A percentile compares a stretch with the other conserved stretches of the same genome.
These are phyloP conservation scores for Cytospora paraplurivora DNA, from an alignment of 2,329 filamentous ascomycete genomes.

Conservation along the genomic window DNA sequence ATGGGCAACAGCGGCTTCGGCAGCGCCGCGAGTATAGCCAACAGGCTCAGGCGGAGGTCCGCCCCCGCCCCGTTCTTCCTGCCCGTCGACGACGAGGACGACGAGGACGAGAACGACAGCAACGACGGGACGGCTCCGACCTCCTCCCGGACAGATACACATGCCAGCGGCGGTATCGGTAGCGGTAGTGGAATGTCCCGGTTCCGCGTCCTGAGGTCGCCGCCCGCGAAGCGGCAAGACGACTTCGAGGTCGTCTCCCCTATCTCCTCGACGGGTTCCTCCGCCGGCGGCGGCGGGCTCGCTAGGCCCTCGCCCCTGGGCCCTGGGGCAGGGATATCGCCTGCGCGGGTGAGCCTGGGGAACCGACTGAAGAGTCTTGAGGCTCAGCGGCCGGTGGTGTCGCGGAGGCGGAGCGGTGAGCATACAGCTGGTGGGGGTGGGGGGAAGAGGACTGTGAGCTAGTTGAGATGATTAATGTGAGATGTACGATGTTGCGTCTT, in stretches of 20 bases:
- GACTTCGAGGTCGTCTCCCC: slow-evolving; percentile 43
- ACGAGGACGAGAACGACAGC: slow-evolving; percentile 39
- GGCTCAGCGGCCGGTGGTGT: slow-evolving; percentile 10
- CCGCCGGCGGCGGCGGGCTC: slow-evolving; percentile 1
- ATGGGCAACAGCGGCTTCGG: slow-evolving; percentile 23
- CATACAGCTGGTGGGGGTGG: slow-evolving; percentile 4
- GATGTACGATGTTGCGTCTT: neutral
- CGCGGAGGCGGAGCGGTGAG: slow-evolving; percentile 17
- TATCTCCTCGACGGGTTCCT: slow-evolving; percentile 21
- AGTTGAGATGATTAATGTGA: neutral
- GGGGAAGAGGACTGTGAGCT: neutral
- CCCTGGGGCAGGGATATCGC: slow-evolving; percentile 41
- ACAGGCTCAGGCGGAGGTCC: slow-evolving; percentile 33
- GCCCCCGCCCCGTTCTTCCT: slow-evolving; percentile 33
- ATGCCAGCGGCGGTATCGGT: slow-evolving; percentile 1
- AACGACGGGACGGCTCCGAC: slow-evolving; percentile 36
- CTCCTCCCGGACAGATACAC: slow-evolving; percentile 5
- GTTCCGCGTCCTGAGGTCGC: slow-evolving; percentile 9
- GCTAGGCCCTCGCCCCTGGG: slow-evolving; percentile 34
- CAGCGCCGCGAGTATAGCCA: slow-evolving; percentile 20
- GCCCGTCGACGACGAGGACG: slow-evolving; percentile 31
- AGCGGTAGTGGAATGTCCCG: neutral
- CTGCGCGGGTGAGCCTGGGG: slow-evolving; percentile 53
- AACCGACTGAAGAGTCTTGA: slow-evolving; percentile 47
- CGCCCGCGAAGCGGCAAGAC: slow-evolving; percentile 24